A percentile compares a stretch with the other conserved stretches of the same genome.
Evolutionary conservation across 495 filamentous ascomycete species (phyloP).

Genomic region (Penicillium herquei): DNA sequence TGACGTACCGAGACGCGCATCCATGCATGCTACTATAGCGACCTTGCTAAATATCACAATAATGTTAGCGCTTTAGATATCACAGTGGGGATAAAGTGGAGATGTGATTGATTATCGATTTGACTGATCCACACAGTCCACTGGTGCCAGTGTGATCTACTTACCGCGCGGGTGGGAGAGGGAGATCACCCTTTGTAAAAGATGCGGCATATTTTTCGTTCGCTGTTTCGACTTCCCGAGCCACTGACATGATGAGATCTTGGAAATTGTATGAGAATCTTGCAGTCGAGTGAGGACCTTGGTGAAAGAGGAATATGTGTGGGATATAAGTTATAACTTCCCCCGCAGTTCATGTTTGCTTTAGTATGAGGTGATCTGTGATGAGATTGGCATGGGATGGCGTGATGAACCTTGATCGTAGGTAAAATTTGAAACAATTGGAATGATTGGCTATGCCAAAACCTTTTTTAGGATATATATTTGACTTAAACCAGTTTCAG

Average conservation of each 20-base stretch:
- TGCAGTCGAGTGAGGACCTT: neutral
- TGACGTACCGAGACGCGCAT: slow-evolving; percentile 62
- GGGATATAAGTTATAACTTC: too few relatives aligned
- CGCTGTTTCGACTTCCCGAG: slow-evolving; percentile 35
- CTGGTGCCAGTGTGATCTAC: slow-evolving; percentile 43
- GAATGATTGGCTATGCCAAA: too few relatives aligned
- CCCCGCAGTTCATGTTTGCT: too few relatives aligned
- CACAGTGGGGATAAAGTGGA: neutral
- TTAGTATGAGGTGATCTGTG: too few relatives aligned
- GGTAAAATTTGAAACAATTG: too few relatives aligned
- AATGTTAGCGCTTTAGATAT: neutral
- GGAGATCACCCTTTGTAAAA: slow-evolving; percentile 64
- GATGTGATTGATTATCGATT: neutral
- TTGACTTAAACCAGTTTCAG: too few relatives aligned
- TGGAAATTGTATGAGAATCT: neutral
- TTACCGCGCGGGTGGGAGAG: slow-evolving; percentile 68
- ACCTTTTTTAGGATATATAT: too few relatives aligned
- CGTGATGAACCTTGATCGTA: too few relatives aligned
- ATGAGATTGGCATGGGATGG: too few relatives aligned
- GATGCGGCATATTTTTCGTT: slow-evolving; percentile 61
- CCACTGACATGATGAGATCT: slow-evolving; percentile 30
- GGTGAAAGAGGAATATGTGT: neutral
- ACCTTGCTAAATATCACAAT: slow-evolving; percentile 23
- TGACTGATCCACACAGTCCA: neutral
- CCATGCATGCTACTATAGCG: slow-evolving; percentile 73